Base-by-base conservation (phyloP, 306 rosid genomes). In the Cucurbita moschata region DNA sequence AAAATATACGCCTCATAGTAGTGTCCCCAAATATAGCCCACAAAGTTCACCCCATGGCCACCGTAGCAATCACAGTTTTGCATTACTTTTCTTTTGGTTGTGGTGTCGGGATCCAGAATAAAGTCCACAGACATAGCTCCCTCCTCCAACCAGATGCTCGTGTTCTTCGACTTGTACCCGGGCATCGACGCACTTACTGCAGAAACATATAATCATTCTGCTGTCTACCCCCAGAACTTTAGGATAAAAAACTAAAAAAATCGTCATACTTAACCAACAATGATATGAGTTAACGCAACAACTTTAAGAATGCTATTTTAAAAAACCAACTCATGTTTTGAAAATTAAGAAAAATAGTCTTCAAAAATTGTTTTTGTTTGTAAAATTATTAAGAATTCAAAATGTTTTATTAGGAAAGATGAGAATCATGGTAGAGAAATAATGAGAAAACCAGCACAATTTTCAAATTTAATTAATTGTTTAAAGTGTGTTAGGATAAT, bases 131-230 rank as follows among this genome's bases (percentile, higher is more conserved):
- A 81, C 80, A 71, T 74, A 10, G 87, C 85, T 70, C 90, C 88
- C 63, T 81, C 89, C 53, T 88, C 89, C 74, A 94, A 78, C 95
- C 88, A 89, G 80, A 91, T 84, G 73, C 81, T 19, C 6, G 96
- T 94, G 15, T 82, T 87, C 86, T 86, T 94, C 49, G 96, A 82
- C 77, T 85, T 86, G 88, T 86, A 91, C 30, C 97, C 96, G 26
- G 91, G 81, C 81, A 80, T 85, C 53, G 79, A 54, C 14, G 91
- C 99, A 46, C 76, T 75, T 21, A 91, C 97, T 91, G 97, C 89
- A 87, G 74, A 30, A 30, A 30, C 35, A 30, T 30, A 30, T 30
- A 30, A 30, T 30, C 35, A 30, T 2, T 30, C 35, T 30, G 35
- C 35, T 3, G 0, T 30, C 4, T 30, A 30, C 2, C 35, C 2